A percentile compares a stretch with the other conserved stretches of the same genome.
Evolutionary conservation across 2,329 filamentous ascomycete genomes (phyloP).

Genomic region (Phoma sp.): DNA sequence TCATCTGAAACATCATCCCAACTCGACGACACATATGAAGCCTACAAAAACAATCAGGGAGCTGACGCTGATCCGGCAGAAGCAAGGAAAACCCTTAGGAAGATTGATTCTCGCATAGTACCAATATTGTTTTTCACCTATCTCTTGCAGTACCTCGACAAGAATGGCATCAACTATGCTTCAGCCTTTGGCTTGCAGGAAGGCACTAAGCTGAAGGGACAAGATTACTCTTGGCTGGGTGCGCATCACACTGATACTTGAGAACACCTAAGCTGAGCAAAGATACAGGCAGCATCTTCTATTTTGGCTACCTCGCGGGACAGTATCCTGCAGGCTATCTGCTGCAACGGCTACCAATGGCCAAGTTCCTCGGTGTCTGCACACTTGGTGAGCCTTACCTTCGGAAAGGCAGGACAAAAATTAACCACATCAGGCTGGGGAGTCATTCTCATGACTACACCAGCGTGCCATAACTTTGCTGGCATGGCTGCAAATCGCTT

Average conservation of each 20-base stretch:
- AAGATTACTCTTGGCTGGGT: constrained; percentile 30
- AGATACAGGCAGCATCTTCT: constrained; percentile 54
- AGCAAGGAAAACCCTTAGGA: constrained; percentile 38
- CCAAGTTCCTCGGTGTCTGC: constrained; percentile 54
- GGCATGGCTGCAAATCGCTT: constrained; percentile 53
- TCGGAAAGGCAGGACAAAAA: too few relatives aligned
- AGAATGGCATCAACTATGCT: constrained; percentile 61
- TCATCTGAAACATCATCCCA: constrained; percentile 32
- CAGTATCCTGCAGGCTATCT: constrained; percentile 56
- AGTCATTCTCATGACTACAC: constrained; percentile 51
- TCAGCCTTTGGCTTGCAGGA: constrained; percentile 58
- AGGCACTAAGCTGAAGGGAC: constrained; percentile 53
- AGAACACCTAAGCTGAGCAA: background rate
- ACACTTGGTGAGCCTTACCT: constrained; percentile 41
- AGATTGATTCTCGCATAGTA: constrained; percentile 41
- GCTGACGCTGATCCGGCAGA: constrained; percentile 30
- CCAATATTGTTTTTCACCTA: constrained; percentile 47
- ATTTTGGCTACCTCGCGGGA: constrained; percentile 58
- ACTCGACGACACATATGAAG: constrained; percentile 43
- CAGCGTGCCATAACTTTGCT: constrained; percentile 51
- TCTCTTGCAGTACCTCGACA: constrained; percentile 53
- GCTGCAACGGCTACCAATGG: constrained; percentile 56
- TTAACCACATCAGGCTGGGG: constrained; percentile 44
- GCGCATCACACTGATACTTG: background rate
- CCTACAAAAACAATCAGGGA: constrained; percentile 38